Conservation (phyloP, 2,329 filamentous ascomycete genomes). For the Colletotrichum acutatum region DNA sequence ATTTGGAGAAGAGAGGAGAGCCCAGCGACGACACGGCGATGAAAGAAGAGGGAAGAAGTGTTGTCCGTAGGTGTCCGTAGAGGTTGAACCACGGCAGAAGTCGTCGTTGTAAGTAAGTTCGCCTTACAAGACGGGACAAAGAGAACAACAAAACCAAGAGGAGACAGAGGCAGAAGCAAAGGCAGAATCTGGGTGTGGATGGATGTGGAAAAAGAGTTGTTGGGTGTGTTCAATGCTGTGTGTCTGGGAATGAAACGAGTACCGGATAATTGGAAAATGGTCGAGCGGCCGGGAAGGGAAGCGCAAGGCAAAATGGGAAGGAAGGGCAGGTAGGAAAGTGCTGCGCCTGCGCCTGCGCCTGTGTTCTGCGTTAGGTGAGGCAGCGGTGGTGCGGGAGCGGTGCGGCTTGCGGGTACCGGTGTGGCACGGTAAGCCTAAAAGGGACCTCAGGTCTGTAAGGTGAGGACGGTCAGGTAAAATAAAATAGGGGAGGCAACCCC, state of each 20-base stretch:
- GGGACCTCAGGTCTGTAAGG: not conserved
- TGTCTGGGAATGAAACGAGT: conserved; percentile 32
- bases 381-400: not conserved
- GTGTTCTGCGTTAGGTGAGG: not conserved
- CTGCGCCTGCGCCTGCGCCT: not conserved
- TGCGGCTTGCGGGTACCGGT: not conserved
- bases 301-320: not conserved
- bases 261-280: conserved; percentile 19
- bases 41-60: not conserved
- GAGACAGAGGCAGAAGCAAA: not conserved
- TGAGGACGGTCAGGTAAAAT: not conserved
- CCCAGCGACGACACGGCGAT: not conserved
- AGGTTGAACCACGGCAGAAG: not conserved
- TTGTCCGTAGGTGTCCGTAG: not conserved
- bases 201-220: not conserved
- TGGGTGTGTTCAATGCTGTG: conserved; percentile 15
- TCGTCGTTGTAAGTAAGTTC: not conserved
- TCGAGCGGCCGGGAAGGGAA: conserved; percentile 7
- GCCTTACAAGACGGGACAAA: not conserved
- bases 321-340: not conserved
- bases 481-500: not conserved
- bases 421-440: not conserved
- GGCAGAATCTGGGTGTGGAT: not conserved
- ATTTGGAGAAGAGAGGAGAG: not conserved
- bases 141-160: not conserved